Percentiles rank a stretch among this genome's conserved stretches.
Evolutionary conservation across 768 basidiomycete genomes (phyloP).

Genomic region (Xanthoconium purpureum): DNA sequence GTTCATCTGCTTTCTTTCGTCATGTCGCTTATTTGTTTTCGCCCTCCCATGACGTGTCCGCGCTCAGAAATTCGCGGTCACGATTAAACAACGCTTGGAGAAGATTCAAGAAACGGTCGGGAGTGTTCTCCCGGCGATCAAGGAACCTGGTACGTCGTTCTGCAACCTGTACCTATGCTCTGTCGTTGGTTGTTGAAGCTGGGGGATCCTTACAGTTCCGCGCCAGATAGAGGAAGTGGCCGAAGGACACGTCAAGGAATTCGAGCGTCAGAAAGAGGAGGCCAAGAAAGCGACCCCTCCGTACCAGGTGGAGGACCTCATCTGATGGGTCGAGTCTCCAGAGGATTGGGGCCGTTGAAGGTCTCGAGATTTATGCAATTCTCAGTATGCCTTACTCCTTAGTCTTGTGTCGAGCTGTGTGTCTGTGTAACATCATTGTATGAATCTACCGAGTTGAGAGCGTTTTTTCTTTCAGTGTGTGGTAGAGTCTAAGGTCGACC

Average conservation of each 20-base stretch:
- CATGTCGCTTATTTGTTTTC: too few relatives aligned
- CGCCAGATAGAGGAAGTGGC: conserved; percentile 10
- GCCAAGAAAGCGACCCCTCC: conserved; percentile 1
- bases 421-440: background rate
- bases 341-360: background rate
- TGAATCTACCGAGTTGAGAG: too few relatives aligned
- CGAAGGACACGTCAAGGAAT: conserved; percentile 10
- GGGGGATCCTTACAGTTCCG: conserved; percentile 3
- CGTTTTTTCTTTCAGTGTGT: too few relatives aligned
- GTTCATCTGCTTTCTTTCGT: too few relatives aligned
- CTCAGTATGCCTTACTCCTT: background rate
- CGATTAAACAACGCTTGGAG: conserved; percentile 12
- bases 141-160: background rate
- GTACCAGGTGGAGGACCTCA: conserved; percentile 10
- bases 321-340: background rate
- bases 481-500: too few relatives aligned
- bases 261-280: background rate
- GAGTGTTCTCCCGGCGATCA: conserved; percentile 6
- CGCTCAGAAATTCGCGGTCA: conserved; percentile 2
- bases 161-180: background rate
- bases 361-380: background rate
- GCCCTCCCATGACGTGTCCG: background rate
- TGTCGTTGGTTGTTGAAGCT: background rate
- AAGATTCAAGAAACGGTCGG: conserved; percentile 10
- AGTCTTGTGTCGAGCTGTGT: background rate